Conservation (phyloP, 768 basidiomycete species). For the Suillus subaureus region DNA sequence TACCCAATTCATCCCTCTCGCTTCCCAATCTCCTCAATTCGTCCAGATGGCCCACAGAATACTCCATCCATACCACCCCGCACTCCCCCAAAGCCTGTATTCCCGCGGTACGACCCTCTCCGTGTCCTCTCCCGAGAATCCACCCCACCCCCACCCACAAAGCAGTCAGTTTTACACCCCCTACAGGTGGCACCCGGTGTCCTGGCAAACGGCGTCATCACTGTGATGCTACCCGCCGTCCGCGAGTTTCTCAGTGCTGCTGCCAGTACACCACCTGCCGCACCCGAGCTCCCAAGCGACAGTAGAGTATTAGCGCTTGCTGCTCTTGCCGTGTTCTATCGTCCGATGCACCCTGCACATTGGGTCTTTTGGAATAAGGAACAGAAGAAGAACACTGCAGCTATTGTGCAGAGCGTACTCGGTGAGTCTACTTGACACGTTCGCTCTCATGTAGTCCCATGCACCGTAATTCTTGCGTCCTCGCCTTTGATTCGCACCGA, state of each 20-base stretch:
- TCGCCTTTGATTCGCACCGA: not conserved
- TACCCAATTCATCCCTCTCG: conserved; percentile 15
- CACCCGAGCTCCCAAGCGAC: conserved; percentile 41
- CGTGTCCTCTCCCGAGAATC: conserved; percentile 27
- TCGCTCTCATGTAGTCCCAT: not conserved
- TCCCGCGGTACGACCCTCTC: conserved; percentile 37
- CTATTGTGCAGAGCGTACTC: conserved; percentile 53
- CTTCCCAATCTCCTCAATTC: conserved; percentile 43
- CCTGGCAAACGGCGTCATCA: conserved; percentile 43
- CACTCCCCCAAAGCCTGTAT: conserved; percentile 27
- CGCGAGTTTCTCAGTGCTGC: conserved; percentile 47
- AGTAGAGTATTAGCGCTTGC: conserved; percentile 54
- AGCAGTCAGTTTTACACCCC: conserved; percentile 21
- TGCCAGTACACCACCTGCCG: conserved; percentile 42
- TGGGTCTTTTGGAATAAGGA: conserved; percentile 66
- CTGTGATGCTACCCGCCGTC: conserved; percentile 51
- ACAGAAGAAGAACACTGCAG: conserved; percentile 49
- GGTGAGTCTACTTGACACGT: conserved; percentile 41
- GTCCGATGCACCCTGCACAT: conserved; percentile 56
- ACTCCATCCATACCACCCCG: conserved; percentile 23
- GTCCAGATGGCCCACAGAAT: conserved; percentile 30
- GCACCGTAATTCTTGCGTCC: not conserved
- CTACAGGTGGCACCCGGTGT: conserved; percentile 37
- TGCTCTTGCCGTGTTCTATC: conserved; percentile 61
- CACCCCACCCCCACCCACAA: conserved; percentile 21